Percentiles rank a stretch among this genome's conserved stretches.
Evolutionary conservation across 352 stramenopile species (phyloP).

Genomic region (Phytophthora tubulina): DNA sequence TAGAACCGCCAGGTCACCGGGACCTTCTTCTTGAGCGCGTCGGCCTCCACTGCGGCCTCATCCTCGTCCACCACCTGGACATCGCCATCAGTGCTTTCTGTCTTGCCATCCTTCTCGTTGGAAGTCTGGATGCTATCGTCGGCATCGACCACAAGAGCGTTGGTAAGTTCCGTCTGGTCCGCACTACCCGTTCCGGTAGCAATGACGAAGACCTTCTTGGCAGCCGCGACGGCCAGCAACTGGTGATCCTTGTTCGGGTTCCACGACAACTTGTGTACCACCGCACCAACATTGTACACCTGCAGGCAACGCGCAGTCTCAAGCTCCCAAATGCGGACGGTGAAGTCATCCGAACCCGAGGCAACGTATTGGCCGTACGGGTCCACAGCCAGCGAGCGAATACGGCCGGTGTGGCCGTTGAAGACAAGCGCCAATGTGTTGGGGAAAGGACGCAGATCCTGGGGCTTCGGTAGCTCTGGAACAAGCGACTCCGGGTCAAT

Average conservation of each 20-base stretch:
- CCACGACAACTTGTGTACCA: slow-evolving; percentile 95
- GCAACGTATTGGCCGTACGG: slow-evolving; percentile 98
- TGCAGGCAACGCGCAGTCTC: slow-evolving; percentile 94
- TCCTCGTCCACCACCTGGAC: slow-evolving; percentile 78
- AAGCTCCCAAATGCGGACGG: slow-evolving; percentile 97
- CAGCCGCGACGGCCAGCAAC: slow-evolving; percentile 94
- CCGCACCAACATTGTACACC: slow-evolving; percentile 92
- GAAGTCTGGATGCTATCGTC: slow-evolving; percentile 72
- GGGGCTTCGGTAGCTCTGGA: slow-evolving; percentile 96
- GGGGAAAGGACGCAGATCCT: slow-evolving; percentile 98
- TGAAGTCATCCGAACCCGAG: slow-evolving; percentile 96
- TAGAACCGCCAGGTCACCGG: slow-evolving; percentile 93
- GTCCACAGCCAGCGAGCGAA: slow-evolving; percentile 95
- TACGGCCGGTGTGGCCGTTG: slow-evolving; percentile 89
- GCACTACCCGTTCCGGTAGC: slow-evolving; percentile 94
- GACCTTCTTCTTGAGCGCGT: slow-evolving; percentile 90
- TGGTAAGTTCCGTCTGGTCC: slow-evolving; percentile 95
- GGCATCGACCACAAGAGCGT: slow-evolving; percentile 93
- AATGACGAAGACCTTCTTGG: slow-evolving; percentile 93
- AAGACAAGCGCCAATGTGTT: slow-evolving; percentile 94
- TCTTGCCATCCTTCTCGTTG: slow-evolving; percentile 48
- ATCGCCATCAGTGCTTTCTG: slow-evolving; percentile 39
- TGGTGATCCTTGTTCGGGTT: slow-evolving; percentile 98
- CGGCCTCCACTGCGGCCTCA: slow-evolving; percentile 73
- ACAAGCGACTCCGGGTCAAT: slow-evolving; percentile 98